Base-by-base conservation (phyloP, 1,284 basidiomycete genomes). In the Caloboletus firmus region DNA sequence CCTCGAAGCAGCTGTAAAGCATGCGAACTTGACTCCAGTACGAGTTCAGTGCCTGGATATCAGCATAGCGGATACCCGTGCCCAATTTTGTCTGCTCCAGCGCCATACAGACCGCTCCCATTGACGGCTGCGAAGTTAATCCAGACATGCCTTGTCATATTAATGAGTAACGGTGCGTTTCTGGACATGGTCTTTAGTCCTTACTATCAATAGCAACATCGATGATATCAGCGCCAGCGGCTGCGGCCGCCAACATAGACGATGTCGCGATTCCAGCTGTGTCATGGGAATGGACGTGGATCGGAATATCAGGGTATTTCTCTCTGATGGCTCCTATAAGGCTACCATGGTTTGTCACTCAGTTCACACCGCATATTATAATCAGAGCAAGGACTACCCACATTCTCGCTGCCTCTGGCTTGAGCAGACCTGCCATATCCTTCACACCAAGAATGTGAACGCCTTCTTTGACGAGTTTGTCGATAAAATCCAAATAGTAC, bases 201-300 rank as follows among this genome's bases (percentile, higher is more conserved):
- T 68, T 61, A 92, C 92, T 94, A 76, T 99, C 97, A 68, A 99
- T 98, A 48, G 97, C 97, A 54, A 98, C 95, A 68, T 99, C 97
- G 55, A 99, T 89, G 18, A 99, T 88, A 72, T 99, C 97, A 50
- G 97, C 97, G 63, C 97, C 97, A 22, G 97, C 97, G 43, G 89
- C 88, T 15, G 97, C 97, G 49, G 87, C 88, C 12, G 97, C 96
- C 57, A 99, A 76, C 97, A 99, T 99, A 68, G 89, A 94, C 20
- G 97, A 92, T 43, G 94, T 82, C 44, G 97, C 93, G 68, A 99
- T 99, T 76, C 97, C 97, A 55, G 97, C 97, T 31, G 97, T 99
- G 76, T 99, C 97, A 76, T 99, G 97, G 39, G 97, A 98, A 80
- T 99, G 97, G 42, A 99, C 95, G 73, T 99, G 97, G 72, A 99